These are phyloP conservation scores for Oryza longistaminata DNA, from an alignment of 176 grass and related monocot species.

Conservation along the genomic window DNA sequence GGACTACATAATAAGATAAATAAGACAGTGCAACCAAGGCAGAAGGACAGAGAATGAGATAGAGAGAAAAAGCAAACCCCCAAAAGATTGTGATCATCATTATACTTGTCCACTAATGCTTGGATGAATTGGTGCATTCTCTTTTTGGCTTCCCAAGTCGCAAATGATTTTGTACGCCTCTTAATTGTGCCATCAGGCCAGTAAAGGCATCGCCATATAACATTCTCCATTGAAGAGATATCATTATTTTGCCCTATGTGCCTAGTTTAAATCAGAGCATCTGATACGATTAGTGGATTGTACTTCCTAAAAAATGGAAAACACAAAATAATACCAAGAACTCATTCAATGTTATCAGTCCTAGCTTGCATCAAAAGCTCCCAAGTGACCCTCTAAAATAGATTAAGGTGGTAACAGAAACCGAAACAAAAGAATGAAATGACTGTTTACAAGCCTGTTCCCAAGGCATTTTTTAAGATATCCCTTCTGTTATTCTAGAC, in stretches of 20 bases:
- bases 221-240: neutral
- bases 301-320: neutral
- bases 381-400: too few species aligned
- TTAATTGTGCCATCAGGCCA: slow-evolving; percentile 32
- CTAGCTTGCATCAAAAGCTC: too few species aligned
- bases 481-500: neutral
- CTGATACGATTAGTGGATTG: neutral
- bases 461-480: neutral
- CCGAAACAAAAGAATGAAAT: neutral
- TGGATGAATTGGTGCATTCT: neutral
- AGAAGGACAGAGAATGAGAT: too few species aligned
- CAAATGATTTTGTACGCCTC: neutral
- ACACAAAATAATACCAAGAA: too few species aligned
- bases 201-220: neutral
- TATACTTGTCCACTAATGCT: slow-evolving; percentile 25
- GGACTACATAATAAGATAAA: too few species aligned
- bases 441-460: neutral
- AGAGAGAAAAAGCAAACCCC: neutral
- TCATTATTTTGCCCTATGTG: neutral
- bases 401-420: neutral
- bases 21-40: too few species aligned
- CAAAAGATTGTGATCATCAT: slow-evolving; percentile 24
- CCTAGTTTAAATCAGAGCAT: neutral
- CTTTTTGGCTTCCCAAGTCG: neutral
- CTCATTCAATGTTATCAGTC: too few species aligned